Evolutionary conservation across 495 filamentous ascomycete genomes (phyloP).

Genomic region (Apiosordaria backusii): DNA sequence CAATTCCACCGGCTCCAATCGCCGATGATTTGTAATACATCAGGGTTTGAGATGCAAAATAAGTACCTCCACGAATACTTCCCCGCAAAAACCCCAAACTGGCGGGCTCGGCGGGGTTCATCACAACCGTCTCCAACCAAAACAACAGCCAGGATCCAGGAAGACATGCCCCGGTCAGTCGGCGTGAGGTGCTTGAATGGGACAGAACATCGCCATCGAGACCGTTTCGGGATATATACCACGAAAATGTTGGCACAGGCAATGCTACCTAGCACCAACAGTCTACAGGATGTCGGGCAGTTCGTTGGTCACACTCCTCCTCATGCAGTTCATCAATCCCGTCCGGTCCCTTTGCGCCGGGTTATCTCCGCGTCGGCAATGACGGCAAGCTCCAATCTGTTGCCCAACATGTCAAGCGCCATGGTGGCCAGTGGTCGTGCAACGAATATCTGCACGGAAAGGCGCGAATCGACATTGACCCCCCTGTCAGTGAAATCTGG

Average conservation of each 20-base stretch:
- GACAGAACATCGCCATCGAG: too few species aligned
- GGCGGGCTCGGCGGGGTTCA: not conserved
- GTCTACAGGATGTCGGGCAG: not conserved
- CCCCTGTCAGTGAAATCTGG: not conserved
- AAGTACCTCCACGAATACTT: not conserved
- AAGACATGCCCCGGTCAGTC: too few species aligned
- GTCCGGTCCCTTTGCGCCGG: not conserved
- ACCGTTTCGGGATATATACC: too few species aligned
- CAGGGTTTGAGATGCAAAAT: not conserved
- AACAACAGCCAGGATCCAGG: too few species aligned
- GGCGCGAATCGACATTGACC: not conserved
- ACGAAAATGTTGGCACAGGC: not conserved
- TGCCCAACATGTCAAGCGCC: not conserved
- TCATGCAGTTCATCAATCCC: not conserved
- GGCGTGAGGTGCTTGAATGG: too few species aligned
- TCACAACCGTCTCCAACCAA: not conserved
- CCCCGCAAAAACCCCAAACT: not conserved
- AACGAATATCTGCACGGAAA: not conserved
- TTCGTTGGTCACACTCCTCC: not conserved
- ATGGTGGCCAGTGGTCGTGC: not conserved
- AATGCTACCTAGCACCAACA: not conserved
- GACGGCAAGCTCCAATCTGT: constrained; percentile 4
- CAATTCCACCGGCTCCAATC: not conserved
- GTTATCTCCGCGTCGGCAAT: constrained; percentile 8
- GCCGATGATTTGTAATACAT: not conserved